phyloP scores from a whole-genome alignment of 2,329 filamentous ascomycete genomes.

The Aspergillus sp. region DNA sequence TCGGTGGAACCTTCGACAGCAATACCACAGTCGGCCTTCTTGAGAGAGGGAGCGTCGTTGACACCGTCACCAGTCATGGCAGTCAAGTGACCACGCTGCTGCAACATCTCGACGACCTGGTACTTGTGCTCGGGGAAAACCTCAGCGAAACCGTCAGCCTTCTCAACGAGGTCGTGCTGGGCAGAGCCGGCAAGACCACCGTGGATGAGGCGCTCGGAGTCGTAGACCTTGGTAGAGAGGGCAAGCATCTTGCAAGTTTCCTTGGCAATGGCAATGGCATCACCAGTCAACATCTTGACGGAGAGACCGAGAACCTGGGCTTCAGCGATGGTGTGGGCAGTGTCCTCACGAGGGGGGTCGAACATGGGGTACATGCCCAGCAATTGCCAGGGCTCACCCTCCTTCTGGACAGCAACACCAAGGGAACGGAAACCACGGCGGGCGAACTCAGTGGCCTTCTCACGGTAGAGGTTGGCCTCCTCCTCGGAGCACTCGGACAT shows the following conservation, averaged over 20 bases:
- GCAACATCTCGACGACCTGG: conserved; percentile 70
- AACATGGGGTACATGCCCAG: conserved; percentile 77
- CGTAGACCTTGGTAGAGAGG: conserved; percentile 75
- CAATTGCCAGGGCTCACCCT: conserved; percentile 67
- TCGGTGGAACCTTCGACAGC: conserved; percentile 68
- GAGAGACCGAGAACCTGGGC: conserved; percentile 70
- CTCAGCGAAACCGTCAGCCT: conserved; percentile 68
- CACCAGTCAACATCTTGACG: conserved; percentile 79
- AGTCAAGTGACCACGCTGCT: conserved; percentile 67
- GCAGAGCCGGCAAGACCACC: conserved; percentile 68
- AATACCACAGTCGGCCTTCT: conserved; percentile 71
- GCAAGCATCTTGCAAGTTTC: conserved; percentile 80
- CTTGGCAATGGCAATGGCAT: conserved; percentile 74
- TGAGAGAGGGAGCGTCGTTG: conserved; percentile 68
- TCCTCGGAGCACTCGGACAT: conserved; percentile 64
- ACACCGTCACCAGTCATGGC: conserved; percentile 75
- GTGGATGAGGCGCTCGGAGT: conserved; percentile 72
- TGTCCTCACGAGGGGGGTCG: conserved; percentile 73
- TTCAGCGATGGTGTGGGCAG: conserved; percentile 72
- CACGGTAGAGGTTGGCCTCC: conserved; percentile 62
- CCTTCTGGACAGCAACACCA: conserved; percentile 74
- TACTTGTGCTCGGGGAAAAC: conserved; percentile 75
- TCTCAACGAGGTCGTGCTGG: conserved; percentile 72
- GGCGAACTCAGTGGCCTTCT: conserved; percentile 71
- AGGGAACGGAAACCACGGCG: conserved; percentile 76